These are phyloP conservation scores for Verruconis gallopava DNA, from an alignment of 2,329 filamentous ascomycete genomes.

Conservation along the genomic window DNA sequence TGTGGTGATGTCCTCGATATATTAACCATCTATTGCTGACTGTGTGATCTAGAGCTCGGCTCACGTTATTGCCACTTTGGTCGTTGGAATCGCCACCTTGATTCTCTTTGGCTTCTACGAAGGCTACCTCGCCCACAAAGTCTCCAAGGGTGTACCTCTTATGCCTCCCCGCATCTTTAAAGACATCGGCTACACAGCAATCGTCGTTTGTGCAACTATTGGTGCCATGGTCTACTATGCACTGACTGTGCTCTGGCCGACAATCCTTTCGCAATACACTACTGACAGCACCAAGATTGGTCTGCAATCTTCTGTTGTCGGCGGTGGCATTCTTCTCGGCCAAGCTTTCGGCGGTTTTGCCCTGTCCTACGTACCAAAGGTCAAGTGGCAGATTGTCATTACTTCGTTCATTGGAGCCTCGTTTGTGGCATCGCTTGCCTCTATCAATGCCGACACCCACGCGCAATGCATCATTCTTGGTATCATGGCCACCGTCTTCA, in stretches of 20 bases:
- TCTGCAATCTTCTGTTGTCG: slow-evolving; percentile 30
- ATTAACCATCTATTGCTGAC: no score
- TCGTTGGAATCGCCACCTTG: slow-evolving; percentile 27
- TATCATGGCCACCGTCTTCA: slow-evolving; percentile 20
- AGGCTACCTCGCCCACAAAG: slow-evolving; percentile 12
- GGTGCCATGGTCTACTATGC: slow-evolving; percentile 35
- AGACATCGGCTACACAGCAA: slow-evolving; percentile 27
- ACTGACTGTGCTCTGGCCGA: slow-evolving; percentile 33
- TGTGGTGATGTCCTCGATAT: no score
- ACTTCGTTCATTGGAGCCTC: slow-evolving; percentile 20
- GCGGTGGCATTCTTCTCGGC: slow-evolving; percentile 30
- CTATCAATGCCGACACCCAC: slow-evolving; percentile 19
- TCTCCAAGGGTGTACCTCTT: slow-evolving; percentile 26
- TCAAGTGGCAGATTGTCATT: slow-evolving; percentile 25
- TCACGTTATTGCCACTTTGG: slow-evolving; percentile 10
- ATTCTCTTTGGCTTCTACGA: slow-evolving; percentile 26
- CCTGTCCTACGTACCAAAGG: slow-evolving; percentile 25
- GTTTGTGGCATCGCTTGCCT: slow-evolving; percentile 23
- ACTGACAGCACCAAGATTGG: slow-evolving; percentile 27
- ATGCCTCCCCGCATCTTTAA: slow-evolving; percentile 33
- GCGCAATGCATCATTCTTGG: slow-evolving; percentile 28
- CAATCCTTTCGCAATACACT: slow-evolving; percentile 31
- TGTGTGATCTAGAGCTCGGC: no score
- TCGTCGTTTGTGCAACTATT: slow-evolving; percentile 27
- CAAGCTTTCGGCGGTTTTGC: slow-evolving; percentile 25